Base-by-base conservation (phyloP, 2,329 filamentous ascomycete genomes). In the Dendrostoma leiphaemia region DNA sequence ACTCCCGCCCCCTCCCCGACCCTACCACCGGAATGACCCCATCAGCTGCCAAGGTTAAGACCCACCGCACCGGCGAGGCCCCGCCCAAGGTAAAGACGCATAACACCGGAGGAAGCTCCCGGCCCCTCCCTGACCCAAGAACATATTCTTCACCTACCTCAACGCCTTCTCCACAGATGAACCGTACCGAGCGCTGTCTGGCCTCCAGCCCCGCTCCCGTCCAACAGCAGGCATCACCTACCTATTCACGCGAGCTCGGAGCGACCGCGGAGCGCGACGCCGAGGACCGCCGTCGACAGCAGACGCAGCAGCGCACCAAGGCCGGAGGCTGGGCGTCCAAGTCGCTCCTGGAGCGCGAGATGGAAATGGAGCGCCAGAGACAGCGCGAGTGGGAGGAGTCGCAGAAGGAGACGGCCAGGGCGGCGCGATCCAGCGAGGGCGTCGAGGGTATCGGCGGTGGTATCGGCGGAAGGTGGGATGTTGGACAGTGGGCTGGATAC, bases 361-460 rank as follows among this genome's bases (percentile, higher is more conserved):
- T 91, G 86, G 88, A 92, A 68, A 77, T 87, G 66, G 89, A 92
- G 69, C 78, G 89, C 8, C 83, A 90, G 72, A 77, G 88, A 13
- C 89, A 92, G 71, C 80, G 78, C 53, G 89, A 92, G 67, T 92
- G 90, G 90, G 89, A 94, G 68, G 83, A 89, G 59, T 76, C 83
- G 1, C 90, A 93, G 69, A 77, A 83, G 64, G 83, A 82, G 60
- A 81, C 83, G 17, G 80, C 82, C 21, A 78, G 78, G 52, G 78
- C 81, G 0, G 74, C 76, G 6, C 76, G 75, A 31, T 74, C 79
- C 17, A 70, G 71, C 1, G 78, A 77, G 9, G 77, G 76, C 15
- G 77, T 81, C 13, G 84, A 87, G 23, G 86, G 86, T 0, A 81
- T 83, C 38, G 84, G 84, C 0, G 83, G 82, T n/a, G 88, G 88